These are phyloP conservation scores for Spongospora subterranea DNA, from an alignment of 208 protist genomes.

Conservation along the genomic window DNA sequence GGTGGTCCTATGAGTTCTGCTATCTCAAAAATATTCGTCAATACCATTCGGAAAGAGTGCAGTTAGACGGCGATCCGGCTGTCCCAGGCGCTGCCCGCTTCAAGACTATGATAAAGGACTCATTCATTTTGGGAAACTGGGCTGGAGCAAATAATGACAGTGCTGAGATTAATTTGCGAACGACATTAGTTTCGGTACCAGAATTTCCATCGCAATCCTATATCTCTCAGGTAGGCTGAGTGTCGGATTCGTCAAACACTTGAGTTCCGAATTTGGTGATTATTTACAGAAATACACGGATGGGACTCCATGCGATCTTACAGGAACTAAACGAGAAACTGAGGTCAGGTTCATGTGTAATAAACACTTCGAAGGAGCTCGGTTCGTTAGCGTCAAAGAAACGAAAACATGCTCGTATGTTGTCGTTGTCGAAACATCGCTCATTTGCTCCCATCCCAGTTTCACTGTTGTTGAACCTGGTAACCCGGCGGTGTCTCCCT, in stretches of 20 bases:
- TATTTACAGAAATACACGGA: neutral
- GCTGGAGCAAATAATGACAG: neutral
- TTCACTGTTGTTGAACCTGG: neutral
- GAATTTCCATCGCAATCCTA: neutral
- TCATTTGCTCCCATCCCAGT: slow-evolving; percentile 4
- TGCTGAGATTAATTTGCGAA: neutral
- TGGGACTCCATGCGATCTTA: slow-evolving; percentile 33
- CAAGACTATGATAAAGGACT: neutral
- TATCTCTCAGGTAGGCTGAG: neutral
- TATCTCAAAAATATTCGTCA: slow-evolving; percentile 30
- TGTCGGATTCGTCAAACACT: neutral
- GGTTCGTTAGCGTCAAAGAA: slow-evolving; percentile 47
- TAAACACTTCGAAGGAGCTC: neutral
- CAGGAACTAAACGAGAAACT: neutral
- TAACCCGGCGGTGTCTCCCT: neutral
- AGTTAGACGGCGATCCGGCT: neutral
- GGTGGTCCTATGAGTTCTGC: slow-evolving; percentile 52
- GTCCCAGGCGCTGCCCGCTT: neutral
- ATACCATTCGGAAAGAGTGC: neutral
- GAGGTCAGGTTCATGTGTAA: slow-evolving; percentile 44
- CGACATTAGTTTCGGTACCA: neutral
- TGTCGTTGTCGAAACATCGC: neutral
- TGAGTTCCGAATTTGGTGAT: neutral
- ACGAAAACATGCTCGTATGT: slow-evolving; percentile 5
- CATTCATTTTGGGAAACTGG: neutral